These are phyloP conservation scores for Heritiera fomes DNA, from an alignment of 345 rosid species.

Conservation along the genomic window DNA sequence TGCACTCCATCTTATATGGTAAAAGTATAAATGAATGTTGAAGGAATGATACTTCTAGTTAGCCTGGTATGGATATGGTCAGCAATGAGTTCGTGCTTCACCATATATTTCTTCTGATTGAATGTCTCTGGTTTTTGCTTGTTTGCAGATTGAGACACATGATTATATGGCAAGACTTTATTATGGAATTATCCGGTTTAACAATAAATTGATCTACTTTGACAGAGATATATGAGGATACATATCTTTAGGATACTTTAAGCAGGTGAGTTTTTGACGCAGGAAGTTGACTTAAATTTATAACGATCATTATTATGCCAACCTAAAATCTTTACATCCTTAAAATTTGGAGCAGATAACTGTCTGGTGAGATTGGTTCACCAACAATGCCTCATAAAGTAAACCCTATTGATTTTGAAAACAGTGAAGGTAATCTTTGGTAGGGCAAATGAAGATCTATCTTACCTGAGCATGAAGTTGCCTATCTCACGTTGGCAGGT, in stretches of 20 bases:
- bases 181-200: conserved; percentile 49
- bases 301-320: not conserved
- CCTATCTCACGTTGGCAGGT: conserved; percentile 96
- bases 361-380: conserved; percentile 83
- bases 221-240: conserved; percentile 89
- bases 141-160: conserved; percentile 74
- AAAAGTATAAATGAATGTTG: not conserved
- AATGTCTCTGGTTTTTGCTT: not conserved
- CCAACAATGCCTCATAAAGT: conserved; percentile 97
- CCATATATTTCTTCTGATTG: not conserved
- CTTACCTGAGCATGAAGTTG: conserved; percentile 68
- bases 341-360: conserved; percentile 54
- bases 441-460: conserved; percentile 73
- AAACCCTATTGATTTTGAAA: conserved; percentile 91
- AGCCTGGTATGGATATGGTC: not conserved
- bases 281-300: not conserved
- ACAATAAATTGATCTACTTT: conserved; percentile 63
- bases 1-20: not conserved
- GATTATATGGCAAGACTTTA: conserved; percentile 80
- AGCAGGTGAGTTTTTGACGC: conserved; percentile 56
- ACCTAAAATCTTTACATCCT: conserved; percentile 5
- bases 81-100: not conserved
- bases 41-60: not conserved
- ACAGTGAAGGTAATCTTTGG: conserved; percentile 95
- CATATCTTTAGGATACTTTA: conserved; percentile 75